phyloP scores from a whole-genome alignment of 345 rosid genomes.

The Nasturtium officinale region DNA sequence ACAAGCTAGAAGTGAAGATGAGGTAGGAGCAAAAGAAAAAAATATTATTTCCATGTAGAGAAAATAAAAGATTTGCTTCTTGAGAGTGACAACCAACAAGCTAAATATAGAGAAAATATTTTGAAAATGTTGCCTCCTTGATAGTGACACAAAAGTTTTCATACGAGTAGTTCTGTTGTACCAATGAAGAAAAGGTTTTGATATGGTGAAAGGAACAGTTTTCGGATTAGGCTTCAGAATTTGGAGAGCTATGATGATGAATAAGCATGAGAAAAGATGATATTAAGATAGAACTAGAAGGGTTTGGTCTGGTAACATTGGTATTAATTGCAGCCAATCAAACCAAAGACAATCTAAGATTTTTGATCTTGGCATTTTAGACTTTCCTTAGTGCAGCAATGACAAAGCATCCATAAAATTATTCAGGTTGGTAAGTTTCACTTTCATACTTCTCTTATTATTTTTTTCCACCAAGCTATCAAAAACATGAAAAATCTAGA shows the following conservation, averaged over 20 bases:
- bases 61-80: conserved; percentile 17
- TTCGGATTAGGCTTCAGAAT: not conserved
- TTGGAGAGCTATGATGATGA: conserved; percentile 6
- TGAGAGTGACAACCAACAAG: conserved; percentile 27
- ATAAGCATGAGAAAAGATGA: conserved; percentile 7
- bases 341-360: conserved; percentile 9
- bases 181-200: conserved; percentile 15
- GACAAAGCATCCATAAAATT: conserved; percentile 36
- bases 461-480: not conserved
- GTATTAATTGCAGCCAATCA: conserved; percentile 9
- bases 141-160: conserved; percentile 6
- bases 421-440: conserved; percentile 30
- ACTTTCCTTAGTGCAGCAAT: conserved; percentile 25
- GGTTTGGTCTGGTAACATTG: conserved; percentile 13
- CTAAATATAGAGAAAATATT: not conserved
- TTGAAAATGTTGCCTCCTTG: conserved; percentile 24
- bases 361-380: not conserved
- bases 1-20: conserved; percentile 20
- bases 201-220: conserved; percentile 22
- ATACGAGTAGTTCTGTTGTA: not conserved
- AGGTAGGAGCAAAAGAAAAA: conserved; percentile 33
- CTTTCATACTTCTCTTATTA: conserved; percentile 32
- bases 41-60: not conserved
- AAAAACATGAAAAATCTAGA: conserved; percentile 14
- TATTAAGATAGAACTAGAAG: conserved; percentile 27